Base-by-base conservation (phyloP, 345 rosid species). In the Corchorus capsularis region DNA sequence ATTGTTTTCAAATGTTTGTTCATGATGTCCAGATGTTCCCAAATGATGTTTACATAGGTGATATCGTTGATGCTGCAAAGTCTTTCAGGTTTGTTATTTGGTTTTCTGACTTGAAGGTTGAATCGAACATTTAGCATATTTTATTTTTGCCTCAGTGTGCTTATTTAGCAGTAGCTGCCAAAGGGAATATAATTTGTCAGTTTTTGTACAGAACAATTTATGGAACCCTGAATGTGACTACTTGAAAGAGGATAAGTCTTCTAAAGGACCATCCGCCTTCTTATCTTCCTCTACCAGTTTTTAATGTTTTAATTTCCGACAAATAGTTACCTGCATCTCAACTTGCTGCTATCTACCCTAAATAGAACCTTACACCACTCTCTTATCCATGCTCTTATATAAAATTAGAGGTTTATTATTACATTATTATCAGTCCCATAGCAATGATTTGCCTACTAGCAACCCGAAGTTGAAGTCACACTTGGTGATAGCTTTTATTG, bases 1-100 rank as follows among this genome's bases (percentile, higher is more conserved):
- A 16, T 73, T 61, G 45, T 61, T 8, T 56, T 64, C 22, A 74
- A 63, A 27, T 52, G 59, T 59, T 49, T 19, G 15, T 63, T 62
- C 43, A 52, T 67, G 75, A 81, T 79, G 17, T 62, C 19, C 91
- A 95, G 98, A 94, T 94, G 15, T 86, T 94, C 82, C 98, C 98
- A 10, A 88, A 85, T 85, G 96, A 93, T 63, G 81, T 90, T 35
- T 83, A 85, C 75, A 86, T 93, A 66, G 89, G 83, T 11, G 93
- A 93, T 82, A 87, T 93, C 60, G 72, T 90, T 67, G 95, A 90
- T 77, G 90, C 88, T 63, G 82, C 92, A 69, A 90, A 91, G 80
- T 85, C 94, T 73, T 87, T 82, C 89, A 91, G 99, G 98, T 94
- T 74, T 79, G 82, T 62, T 63, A 63, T 52, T 4, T n/a, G 55